Evolutionary conservation across 1,284 basidiomycete genomes (phyloP), one percentile per base, ranked within the genome.

Genomic region (Ganoderma sinense): DNA sequence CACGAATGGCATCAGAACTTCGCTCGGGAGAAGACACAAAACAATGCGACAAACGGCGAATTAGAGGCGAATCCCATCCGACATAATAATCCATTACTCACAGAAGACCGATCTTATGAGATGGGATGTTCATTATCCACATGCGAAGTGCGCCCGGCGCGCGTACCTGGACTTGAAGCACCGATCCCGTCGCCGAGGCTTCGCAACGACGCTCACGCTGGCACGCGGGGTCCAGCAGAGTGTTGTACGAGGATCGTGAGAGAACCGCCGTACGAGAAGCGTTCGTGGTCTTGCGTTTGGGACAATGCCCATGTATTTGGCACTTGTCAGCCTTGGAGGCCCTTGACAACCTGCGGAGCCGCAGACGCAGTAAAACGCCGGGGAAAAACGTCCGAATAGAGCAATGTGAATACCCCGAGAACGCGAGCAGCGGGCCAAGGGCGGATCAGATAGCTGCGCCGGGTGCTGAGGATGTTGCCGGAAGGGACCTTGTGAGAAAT

Each of bases 331-430:
- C 2, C 29, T 8, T 36, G 36, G 36, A 31, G 53, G 18, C 53
- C 14, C 29, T 56, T 56, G 53, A 16, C 53, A 56, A 56, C 53
- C 53, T 56, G 53, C 53, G 53, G 53, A 33, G 18, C 53, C 36
- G n/a, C 41, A 45, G 20, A 39, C n/a, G 41, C 33, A 53, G 7
- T 51, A 20, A 39, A 55, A 53, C 40, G 33, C 56, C 56, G 33
- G 56, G 33, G 33, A 10, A 59, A 59, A 59, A 51, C 11, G 48
- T 26, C 48, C 48, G 48, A 59, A 59, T 20, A n/a, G 20, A 39
- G 31, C 3, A 59, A n/a, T 6, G 33, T 39, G 56, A 33, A n/a
- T 59, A 11, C 18, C 18, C 31, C 20, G 56, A 23, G 33, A 39
- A 59, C 56, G n/a, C 20, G 4, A 59, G 8, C 2, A 31, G 33